Evolutionary conservation across 1,139 yeast genomes (phyloP), one percentile per base, ranked within the genome.

Genomic region (Taphrina wiesneri): DNA sequence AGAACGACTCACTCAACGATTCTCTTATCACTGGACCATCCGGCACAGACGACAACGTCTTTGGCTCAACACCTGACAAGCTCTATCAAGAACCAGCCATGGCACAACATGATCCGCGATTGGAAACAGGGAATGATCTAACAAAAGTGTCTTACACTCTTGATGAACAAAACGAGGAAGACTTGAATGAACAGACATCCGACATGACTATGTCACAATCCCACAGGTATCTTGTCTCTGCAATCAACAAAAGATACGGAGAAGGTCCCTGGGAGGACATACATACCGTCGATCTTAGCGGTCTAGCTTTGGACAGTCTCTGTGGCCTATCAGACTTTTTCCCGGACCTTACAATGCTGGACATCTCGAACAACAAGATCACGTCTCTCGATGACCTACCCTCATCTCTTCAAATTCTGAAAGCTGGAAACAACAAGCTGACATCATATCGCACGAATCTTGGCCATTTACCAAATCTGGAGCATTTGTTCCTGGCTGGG

Each of bases 351-450:
- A 70, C 67, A 23, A 69, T 70, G 1, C 69, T 80, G 7, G 72
- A 77, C 56, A 72, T 76, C 3, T 70, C 74, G n/a, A 69, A 72
- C 32, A 79, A 80, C 65, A 68, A 69, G 11, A 69, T 80, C 34
- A 73, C 75, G 1, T 75, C 72, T 45, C 71, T 78, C 54, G 75
- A 76, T 17, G 81, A 81, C 1, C 68, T 77, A 3, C 78, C 80
- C 1, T 26, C 67, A 0, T 63, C 74, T 1, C 52, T 77, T n/a
- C 70, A 73, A 36, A 70, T 68, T 0, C 69, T 78, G 36, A 65
- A 72, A 19, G 73, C 77, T 9, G 68, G 74, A 30, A 49, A 71
- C 43, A 79, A 79, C 69, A 69, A 41, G 51, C 54, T 61, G 13
- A 52, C 30, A 2, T 72, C 74, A 30, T 76, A 75, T 46, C 67